Evolutionary conservation across 805 yeast genomes (phyloP).

Genomic region (Metschnikowia dekortorum): DNA sequence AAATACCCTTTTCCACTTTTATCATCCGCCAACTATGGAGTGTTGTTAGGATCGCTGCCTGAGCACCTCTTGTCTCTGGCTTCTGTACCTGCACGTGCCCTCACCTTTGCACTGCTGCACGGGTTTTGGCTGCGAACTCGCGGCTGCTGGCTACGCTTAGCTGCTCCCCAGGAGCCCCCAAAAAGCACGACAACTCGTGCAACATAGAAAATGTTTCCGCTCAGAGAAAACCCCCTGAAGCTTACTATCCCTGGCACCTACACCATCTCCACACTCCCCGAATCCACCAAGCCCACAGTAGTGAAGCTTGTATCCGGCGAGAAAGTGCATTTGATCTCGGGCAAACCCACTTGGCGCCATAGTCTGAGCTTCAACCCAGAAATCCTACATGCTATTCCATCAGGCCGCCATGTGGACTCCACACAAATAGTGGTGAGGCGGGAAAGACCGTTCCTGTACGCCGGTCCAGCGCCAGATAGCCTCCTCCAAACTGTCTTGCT

Average conservation of each 20-base stretch:
- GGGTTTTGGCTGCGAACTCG: not conserved
- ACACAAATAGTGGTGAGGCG: not conserved
- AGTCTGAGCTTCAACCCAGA: not conserved
- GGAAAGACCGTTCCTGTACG: not conserved
- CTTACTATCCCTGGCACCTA: conserved; percentile 8
- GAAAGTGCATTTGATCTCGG: conserved; percentile 7
- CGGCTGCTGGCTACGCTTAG: too few relatives aligned
- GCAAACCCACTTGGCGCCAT: not conserved
- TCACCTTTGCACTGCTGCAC: not conserved
- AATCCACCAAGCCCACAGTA: conserved; percentile 3
- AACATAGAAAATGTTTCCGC: not conserved
- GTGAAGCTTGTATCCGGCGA: conserved; percentile 10
- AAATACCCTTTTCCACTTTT: too few relatives aligned
- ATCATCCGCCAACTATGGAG: too few relatives aligned
- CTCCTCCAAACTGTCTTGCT: not conserved
- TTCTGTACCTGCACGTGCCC: too few relatives aligned
- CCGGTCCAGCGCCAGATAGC: too few relatives aligned
- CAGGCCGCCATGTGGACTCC: not conserved
- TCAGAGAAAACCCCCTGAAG: not conserved
- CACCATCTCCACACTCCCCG: not conserved
- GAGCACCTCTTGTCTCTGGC: too few relatives aligned
- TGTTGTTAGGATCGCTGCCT: too few relatives aligned
- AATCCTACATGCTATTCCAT: not conserved
- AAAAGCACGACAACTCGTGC: too few relatives aligned
- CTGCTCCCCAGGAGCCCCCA: too few relatives aligned